These are phyloP conservation scores for Oenanthe sinensis DNA, from an alignment of 129 eudicot species.

Conservation along the genomic window DNA sequence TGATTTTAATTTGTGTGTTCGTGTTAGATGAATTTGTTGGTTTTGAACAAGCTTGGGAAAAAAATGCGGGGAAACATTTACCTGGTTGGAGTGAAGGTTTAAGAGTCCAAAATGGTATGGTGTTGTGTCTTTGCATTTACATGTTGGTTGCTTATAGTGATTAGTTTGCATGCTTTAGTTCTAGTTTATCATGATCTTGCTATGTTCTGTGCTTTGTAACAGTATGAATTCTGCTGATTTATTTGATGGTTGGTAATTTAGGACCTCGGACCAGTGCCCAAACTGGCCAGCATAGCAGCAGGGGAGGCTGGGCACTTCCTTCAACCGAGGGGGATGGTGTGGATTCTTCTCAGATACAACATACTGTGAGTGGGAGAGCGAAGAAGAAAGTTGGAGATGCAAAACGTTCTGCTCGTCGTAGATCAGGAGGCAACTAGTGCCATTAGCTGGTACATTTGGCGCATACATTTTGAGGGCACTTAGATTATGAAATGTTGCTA, in stretches of 20 bases:
- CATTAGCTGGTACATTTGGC: not conserved
- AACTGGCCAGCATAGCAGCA: slow-evolving; percentile 23
- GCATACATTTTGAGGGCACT: not conserved
- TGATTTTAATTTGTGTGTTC: not conserved
- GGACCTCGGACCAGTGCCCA: slow-evolving; percentile 20
- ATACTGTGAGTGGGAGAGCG: not conserved
- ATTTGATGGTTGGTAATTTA: not conserved
- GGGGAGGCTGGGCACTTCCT: slow-evolving; percentile 84
- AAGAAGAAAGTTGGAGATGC: not conserved
- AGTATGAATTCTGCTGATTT: not conserved
- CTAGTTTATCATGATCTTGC: not conserved
- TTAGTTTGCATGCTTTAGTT: not conserved
- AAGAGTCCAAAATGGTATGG: slow-evolving; percentile 24
- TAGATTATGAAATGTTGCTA: not conserved
- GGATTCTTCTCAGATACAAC: not conserved
- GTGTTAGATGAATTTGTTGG: slow-evolving; percentile 52
- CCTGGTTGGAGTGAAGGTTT: slow-evolving; percentile 57
- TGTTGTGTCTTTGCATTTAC: not conserved
- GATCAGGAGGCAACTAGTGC: not conserved
- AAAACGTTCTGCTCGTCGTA: not conserved
- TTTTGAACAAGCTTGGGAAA: slow-evolving; percentile 80
- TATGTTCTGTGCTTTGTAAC: not conserved
- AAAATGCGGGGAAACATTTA: slow-evolving; percentile 52
- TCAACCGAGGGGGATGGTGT: slow-evolving; percentile 24
- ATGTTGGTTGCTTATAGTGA: not conserved